These are phyloP conservation scores for Eutrema yunnanense DNA, from an alignment of 345 rosid species.

Conservation along the genomic window DNA sequence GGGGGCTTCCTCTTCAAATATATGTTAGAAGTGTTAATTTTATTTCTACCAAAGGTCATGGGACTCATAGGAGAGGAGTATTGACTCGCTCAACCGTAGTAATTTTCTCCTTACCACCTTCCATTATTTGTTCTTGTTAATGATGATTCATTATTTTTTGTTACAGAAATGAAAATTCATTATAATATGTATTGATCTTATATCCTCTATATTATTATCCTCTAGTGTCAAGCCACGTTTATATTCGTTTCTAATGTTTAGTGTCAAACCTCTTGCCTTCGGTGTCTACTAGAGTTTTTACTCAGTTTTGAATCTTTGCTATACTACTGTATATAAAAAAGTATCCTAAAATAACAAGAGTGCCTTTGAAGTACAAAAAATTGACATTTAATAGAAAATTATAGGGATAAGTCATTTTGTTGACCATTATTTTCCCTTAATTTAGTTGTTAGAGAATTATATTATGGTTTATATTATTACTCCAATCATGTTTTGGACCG, in stretches of 20 bases:
- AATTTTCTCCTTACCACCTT: background rate
- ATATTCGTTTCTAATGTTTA: background rate
- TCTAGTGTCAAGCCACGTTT: background rate
- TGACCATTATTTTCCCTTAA: background rate
- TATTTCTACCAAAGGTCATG: background rate
- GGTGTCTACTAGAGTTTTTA: background rate
- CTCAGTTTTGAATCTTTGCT: background rate
- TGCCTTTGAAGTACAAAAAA: slow-evolving; percentile 7
- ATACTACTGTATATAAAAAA: too few relatives aligned
- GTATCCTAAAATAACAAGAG: background rate
- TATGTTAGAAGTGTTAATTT: background rate
- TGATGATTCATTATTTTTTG: too few relatives aligned
- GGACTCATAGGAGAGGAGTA: background rate
- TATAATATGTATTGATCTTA: background rate
- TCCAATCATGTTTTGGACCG: slow-evolving; percentile 27
- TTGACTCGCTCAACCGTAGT: background rate
- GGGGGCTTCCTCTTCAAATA: too few relatives aligned
- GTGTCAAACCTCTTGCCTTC: background rate
- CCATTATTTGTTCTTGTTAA: background rate
- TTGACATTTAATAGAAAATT: background rate
- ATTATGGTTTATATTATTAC: background rate
- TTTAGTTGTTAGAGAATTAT: background rate
- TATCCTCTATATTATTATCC: background rate
- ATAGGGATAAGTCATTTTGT: background rate
- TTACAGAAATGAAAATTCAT: background rate